Evolutionary conservation across 345 rosid genomes (phyloP).

Genomic region (Dimocarpus longan): DNA sequence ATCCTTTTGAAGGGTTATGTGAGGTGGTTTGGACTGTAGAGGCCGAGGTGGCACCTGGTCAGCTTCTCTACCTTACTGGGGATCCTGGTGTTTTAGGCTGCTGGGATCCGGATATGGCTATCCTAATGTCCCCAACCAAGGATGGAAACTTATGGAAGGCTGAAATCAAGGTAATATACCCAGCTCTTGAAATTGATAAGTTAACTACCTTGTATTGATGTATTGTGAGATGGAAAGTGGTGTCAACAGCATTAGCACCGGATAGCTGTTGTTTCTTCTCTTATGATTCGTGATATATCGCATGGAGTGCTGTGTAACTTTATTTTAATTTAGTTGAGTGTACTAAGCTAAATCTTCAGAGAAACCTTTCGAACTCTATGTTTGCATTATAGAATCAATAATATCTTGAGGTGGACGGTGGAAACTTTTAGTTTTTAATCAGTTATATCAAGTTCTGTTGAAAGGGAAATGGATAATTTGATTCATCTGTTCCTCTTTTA

Average conservation of each 20-base stretch:
- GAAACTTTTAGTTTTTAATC: background rate
- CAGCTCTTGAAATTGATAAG: conserved; percentile 2
- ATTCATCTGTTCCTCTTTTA: background rate
- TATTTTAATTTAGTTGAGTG: background rate
- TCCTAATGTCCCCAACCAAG: conserved; percentile 62
- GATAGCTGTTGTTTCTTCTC: background rate
- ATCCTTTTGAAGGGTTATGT: conserved; percentile 45
- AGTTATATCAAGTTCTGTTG: background rate
- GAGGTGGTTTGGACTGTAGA: conserved; percentile 79
- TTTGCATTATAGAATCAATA: background rate
- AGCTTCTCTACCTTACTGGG: conserved; percentile 71
- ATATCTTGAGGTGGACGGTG: background rate
- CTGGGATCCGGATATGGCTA: conserved; percentile 83
- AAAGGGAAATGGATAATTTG: background rate
- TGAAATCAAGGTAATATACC: conserved; percentile 65
- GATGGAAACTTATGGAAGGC: conserved; percentile 69
- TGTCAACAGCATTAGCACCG: background rate
- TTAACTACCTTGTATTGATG: conserved; percentile 14
- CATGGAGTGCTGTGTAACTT: background rate
- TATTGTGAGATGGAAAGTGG: conserved; percentile 8
- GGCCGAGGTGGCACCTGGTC: conserved; percentile 71
- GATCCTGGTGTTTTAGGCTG: conserved; percentile 74
- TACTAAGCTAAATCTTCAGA: background rate
- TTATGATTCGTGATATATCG: background rate
- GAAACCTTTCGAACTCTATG: conserved; percentile 1